These are phyloP conservation scores for Xylaria cubensis DNA, from an alignment of 495 filamentous ascomycete genomes.

Conservation along the genomic window DNA sequence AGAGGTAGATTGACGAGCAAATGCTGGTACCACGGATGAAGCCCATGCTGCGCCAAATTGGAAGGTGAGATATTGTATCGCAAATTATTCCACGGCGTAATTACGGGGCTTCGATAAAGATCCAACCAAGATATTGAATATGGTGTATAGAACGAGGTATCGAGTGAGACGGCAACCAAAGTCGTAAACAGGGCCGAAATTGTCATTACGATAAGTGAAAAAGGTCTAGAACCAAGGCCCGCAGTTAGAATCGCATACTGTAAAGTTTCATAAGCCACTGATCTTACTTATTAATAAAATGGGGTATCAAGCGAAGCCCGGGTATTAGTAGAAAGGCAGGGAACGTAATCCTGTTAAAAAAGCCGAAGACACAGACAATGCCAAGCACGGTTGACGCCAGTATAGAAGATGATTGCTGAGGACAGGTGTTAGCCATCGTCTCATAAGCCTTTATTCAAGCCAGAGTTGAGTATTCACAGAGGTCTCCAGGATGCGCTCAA, in stretches of 20 bases:
- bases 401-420: slow-evolving; percentile 73
- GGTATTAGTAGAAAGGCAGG: slow-evolving; percentile 89
- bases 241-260: slow-evolving; percentile 35
- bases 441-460: background rate
- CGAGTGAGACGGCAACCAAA: slow-evolving; percentile 74
- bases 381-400: slow-evolving; percentile 78
- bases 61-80: slow-evolving; percentile 77
- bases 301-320: slow-evolving; percentile 77
- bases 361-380: slow-evolving; percentile 79
- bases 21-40: slow-evolving; percentile 93
- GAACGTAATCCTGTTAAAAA: slow-evolving; percentile 97
- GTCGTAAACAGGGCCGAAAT: slow-evolving; percentile 66
- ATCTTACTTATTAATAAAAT: slow-evolving; percentile 80
- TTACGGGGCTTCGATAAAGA: slow-evolving; percentile 65
- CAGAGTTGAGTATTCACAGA: slow-evolving; percentile 60
- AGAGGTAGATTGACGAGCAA: slow-evolving; percentile 83
- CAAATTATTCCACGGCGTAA: slow-evolving; percentile 92
- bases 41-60: slow-evolving; percentile 87
- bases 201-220: slow-evolving; percentile 67
- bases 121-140: slow-evolving; percentile 63
- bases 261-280: background rate
- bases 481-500: slow-evolving; percentile 78
- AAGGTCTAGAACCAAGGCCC: slow-evolving; percentile 59
- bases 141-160: slow-evolving; percentile 80
- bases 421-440: background rate